phyloP scores from a whole-genome alignment of 345 rosid species.

The Gossypium longicalyx region DNA sequence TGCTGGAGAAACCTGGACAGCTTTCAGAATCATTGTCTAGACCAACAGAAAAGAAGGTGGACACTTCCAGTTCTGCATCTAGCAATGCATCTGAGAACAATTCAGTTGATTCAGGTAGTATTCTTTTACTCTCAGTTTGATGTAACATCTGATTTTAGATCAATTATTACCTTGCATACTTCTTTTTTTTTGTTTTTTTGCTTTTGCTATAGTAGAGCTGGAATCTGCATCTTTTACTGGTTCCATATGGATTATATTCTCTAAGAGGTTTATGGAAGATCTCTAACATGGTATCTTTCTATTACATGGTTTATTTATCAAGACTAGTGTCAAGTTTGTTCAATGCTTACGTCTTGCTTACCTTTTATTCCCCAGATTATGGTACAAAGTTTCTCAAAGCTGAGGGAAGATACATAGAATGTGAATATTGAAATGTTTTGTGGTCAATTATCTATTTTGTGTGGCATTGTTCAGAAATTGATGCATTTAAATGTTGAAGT shows the following conservation, averaged over 20 bases:
- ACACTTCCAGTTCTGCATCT: slow-evolving; percentile 19
- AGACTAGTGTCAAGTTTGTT: too few relatives aligned
- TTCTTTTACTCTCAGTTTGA: not conserved
- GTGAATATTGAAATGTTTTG: not conserved
- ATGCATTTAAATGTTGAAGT: not conserved
- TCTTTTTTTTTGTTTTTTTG: not conserved
- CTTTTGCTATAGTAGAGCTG: not conserved
- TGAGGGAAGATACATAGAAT: not conserved
- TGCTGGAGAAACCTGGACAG: not conserved
- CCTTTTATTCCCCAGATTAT: not conserved
- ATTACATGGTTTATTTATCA: not conserved
- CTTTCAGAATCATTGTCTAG: slow-evolving; percentile 1
- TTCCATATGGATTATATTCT: not conserved
- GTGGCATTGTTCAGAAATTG: not conserved
- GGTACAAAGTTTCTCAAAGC: not conserved
- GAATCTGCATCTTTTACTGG: not conserved
- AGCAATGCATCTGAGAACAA: slow-evolving; percentile 22
- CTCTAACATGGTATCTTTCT: not conserved
- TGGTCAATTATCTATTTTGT: not conserved
- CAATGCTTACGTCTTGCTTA: not conserved
- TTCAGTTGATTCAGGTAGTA: slow-evolving; percentile 49
- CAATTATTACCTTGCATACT: not conserved
- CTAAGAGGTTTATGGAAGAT: not conserved
- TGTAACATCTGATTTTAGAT: not conserved
- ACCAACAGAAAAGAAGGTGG: slow-evolving; percentile 21